Percentiles rank a stretch among this genome's conserved stretches.
phyloP scores from a whole-genome alignment of 805 yeast species.

The Cyberlindnera xylosilytica region DNA sequence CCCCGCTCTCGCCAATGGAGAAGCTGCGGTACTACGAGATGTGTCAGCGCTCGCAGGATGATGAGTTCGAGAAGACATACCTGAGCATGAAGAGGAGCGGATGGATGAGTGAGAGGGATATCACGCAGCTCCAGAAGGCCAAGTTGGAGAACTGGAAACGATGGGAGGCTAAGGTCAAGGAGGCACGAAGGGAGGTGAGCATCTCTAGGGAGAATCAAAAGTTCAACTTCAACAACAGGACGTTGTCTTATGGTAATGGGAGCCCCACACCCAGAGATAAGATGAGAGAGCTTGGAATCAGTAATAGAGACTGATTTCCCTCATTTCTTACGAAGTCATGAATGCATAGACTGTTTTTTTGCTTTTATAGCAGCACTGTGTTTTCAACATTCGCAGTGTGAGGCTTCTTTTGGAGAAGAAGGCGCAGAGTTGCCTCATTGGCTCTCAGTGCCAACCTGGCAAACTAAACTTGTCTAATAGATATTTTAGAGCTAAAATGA shows the following conservation, averaged over 20 bases:
- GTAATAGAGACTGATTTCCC: background rate
- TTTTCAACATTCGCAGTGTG: too few species aligned
- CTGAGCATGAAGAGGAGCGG: conserved; percentile 22
- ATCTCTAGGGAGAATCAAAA: background rate
- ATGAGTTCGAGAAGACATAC: conserved; percentile 20
- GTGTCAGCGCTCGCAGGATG: conserved; percentile 20
- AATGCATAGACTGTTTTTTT: too few species aligned
- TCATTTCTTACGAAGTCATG: too few species aligned
- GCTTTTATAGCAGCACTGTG: too few species aligned
- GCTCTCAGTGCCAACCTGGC: too few species aligned
- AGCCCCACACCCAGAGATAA: background rate
- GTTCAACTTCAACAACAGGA: conserved; percentile 1
- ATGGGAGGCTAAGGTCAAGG: conserved; percentile 24
- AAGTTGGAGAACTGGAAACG: conserved; percentile 21
- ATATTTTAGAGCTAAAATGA: too few species aligned
- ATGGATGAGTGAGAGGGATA: conserved; percentile 25
- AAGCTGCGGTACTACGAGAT: conserved; percentile 18
- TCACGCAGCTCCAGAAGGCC: conserved; percentile 17
- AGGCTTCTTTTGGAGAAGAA: too few species aligned
- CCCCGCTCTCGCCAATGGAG: conserved; percentile 20
- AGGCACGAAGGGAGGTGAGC: conserved; percentile 9
- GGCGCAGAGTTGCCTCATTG: too few species aligned
- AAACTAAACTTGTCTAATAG: too few species aligned
- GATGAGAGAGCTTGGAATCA: background rate
- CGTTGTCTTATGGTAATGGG: background rate